Base-by-base conservation (phyloP, 192 early-diverging fungal genomes). In the Piromyces finnis region DNA sequence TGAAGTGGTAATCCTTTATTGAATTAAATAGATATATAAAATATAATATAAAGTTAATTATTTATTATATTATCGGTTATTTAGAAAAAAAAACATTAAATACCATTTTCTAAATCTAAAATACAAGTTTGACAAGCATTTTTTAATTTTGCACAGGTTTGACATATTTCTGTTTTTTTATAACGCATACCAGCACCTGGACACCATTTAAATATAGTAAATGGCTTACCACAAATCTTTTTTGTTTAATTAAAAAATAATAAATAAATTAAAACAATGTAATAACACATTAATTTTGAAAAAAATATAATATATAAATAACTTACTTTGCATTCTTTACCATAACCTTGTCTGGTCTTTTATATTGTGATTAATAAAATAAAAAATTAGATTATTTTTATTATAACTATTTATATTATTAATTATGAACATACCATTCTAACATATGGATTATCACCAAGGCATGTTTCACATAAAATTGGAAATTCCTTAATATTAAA, bases 131-230 rank as follows among this genome's bases (percentile, higher is more conserved):
- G 98, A 80, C 98, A 99, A 15, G 95, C 94, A 85, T 99, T 98
- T 86, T 99, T 99, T 82, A 98, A 88, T 84, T 98, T 97, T 36
- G 98, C 94, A 83, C 98, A 99, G 0, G 94, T 95, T 84, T 96
- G 94, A 81, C 98, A 99, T 79, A 98, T 94, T 84, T 99, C 96
- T 0, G 98, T 99, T 88, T 98, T 97, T 83, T 98, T 98, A 89
- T 93, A 94, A 79, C 97, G 91, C 94, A 95, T 96, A 12, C 94
- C 95, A 27, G 90, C 88, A 22, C 98, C 98, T 22, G 98, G 98
- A 78, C 91, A 87, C 98, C 98, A 99, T 68, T 94, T 90, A 84
- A 98, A 99, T 59, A 97, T 92, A 29, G 98, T 98, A 83, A 97
- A 99, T 0, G 98, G 94, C 35, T 94, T 87, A 30, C 85, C 85